Percentiles rank a stretch among this genome's conserved stretches.
phyloP scores from a whole-genome alignment of 495 filamentous ascomycete genomes.

The Friedmanniomyces endolithicus region DNA sequence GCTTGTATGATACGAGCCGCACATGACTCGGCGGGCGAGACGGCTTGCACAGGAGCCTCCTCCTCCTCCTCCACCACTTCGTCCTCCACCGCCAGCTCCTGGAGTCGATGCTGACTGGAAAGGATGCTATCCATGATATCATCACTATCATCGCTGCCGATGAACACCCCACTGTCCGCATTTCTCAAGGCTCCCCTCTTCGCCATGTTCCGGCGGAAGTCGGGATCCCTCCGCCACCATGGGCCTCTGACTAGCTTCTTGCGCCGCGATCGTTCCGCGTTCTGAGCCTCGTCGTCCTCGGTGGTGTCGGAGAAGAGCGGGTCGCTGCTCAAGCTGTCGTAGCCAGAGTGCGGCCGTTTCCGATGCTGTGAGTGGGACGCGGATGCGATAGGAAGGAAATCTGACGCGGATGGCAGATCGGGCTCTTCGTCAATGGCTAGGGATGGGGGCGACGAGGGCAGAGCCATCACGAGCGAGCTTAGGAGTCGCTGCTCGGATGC shows the following conservation, averaged over 20 bases:
- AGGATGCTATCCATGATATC: conserved; percentile 14
- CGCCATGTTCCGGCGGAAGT: conserved; percentile 30
- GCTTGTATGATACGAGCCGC: conserved; percentile 29
- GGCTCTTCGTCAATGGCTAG: conserved; percentile 2
- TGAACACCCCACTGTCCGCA: conserved; percentile 73
- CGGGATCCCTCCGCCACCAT: conserved; percentile 6
- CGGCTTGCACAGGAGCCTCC: conserved; percentile 29
- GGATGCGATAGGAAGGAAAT: neutral
- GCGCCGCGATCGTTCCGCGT: neutral
- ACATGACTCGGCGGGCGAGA: neutral
- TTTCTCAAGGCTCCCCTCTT: conserved; percentile 48
- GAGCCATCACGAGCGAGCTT: conserved; percentile 14
- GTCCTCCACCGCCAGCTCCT: conserved; percentile 11
- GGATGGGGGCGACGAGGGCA: conserved; percentile 14
- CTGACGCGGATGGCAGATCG: neutral
- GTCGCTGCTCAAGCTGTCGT: conserved; percentile 16
- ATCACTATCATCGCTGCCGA: conserved; percentile 50
- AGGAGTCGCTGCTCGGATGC: conserved; percentile 7
- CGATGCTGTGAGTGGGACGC: neutral
- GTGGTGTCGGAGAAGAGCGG: conserved; percentile 19
- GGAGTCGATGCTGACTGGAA: conserved; percentile 4
- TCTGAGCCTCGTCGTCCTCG: conserved; percentile 2
- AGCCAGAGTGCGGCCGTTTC: conserved; percentile 9
- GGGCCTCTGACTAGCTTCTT: conserved; percentile 14
- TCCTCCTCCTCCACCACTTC: conserved; percentile 29